These are phyloP conservation scores for Zoysia matrella DNA, from an alignment of 202 grass and related monocot species.

Conservation along the genomic window DNA sequence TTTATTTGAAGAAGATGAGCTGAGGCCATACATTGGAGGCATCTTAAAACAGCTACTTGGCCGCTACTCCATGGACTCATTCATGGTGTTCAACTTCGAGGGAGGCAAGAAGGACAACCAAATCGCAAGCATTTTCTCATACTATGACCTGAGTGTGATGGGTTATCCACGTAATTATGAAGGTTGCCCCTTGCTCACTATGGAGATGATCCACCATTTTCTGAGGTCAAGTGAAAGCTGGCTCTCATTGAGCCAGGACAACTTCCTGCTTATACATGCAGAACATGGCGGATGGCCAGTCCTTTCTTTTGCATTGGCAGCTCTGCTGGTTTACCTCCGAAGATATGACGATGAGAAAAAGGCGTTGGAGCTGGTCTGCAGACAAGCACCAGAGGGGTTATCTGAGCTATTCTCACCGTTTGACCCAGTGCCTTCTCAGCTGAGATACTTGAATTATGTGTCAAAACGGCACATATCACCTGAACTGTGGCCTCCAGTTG, in stretches of 20 bases:
- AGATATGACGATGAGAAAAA: conserved; percentile 46
- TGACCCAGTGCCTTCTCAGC: conserved; percentile 60
- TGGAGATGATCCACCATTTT: conserved; percentile 72
- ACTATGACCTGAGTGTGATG: conserved; percentile 52
- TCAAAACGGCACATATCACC: conserved; percentile 68
- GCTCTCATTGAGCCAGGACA: conserved; percentile 58
- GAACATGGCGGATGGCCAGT: conserved; percentile 57
- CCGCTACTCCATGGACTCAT: conserved; percentile 54
- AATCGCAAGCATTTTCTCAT: conserved; percentile 54
- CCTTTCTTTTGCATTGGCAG: conserved; percentile 64
- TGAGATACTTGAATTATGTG: conserved; percentile 91
- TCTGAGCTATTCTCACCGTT: conserved; percentile 59
- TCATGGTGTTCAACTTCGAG: conserved; percentile 71
- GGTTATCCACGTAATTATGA: conserved; percentile 66
- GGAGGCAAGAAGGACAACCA: conserved; percentile 56
- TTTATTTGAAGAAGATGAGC: conserved; percentile 61
- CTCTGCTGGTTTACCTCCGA: conserved; percentile 51
- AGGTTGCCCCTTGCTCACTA: conserved; percentile 61
- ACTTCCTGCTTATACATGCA: conserved; percentile 58
- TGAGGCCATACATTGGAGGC: conserved; percentile 50
- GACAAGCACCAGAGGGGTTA: conserved; percentile 46
- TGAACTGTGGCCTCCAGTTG: conserved; percentile 55
- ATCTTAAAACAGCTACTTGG: conserved; percentile 57
- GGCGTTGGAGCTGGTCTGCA: conserved; percentile 49
- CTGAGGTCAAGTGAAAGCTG: conserved; percentile 71